phyloP scores from a whole-genome alignment of 805 yeast species.

The Clavispora asparagi region DNA sequence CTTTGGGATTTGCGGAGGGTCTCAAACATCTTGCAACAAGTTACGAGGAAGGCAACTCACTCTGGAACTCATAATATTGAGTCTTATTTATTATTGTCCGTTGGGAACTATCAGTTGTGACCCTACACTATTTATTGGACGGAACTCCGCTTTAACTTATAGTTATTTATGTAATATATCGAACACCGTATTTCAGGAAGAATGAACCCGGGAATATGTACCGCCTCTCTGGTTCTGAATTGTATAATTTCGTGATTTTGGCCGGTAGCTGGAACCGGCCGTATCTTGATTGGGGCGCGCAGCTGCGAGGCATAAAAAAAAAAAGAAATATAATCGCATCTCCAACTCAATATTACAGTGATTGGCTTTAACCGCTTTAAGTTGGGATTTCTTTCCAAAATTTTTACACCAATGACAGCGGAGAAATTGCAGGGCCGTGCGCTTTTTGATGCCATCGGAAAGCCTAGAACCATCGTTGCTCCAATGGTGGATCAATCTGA shows the following conservation, averaged over 20 bases:
- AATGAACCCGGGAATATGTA: neutral
- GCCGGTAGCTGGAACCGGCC: neutral
- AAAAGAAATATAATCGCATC: neutral
- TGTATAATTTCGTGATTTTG: too few relatives aligned
- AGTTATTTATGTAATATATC: neutral
- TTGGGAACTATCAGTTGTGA: neutral
- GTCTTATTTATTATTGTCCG: neutral
- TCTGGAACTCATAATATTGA: neutral
- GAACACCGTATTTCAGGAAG: neutral
- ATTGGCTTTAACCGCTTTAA: neutral
- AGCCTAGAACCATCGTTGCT: conserved; percentile 83
- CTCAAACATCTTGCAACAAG: conserved; percentile 48
- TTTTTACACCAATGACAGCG: conserved; percentile 9
- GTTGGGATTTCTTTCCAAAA: neutral
- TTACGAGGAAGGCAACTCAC: neutral
- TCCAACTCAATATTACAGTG: neutral
- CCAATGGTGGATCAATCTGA: conserved; percentile 99
- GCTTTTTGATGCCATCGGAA: conserved; percentile 62
- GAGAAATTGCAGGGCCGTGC: conserved; percentile 50
- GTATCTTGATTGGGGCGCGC: neutral
- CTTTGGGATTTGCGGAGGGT: conserved; percentile 75
- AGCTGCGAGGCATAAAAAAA: neutral
- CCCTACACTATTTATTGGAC: neutral
- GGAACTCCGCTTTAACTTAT: neutral
- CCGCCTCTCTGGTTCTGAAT: too few relatives aligned